Percentiles rank a stretch among this genome's conserved stretches.
Evolutionary conservation across 73 alveolate species (phyloP).

Genomic region (Paramecium sexaurelia): DNA sequence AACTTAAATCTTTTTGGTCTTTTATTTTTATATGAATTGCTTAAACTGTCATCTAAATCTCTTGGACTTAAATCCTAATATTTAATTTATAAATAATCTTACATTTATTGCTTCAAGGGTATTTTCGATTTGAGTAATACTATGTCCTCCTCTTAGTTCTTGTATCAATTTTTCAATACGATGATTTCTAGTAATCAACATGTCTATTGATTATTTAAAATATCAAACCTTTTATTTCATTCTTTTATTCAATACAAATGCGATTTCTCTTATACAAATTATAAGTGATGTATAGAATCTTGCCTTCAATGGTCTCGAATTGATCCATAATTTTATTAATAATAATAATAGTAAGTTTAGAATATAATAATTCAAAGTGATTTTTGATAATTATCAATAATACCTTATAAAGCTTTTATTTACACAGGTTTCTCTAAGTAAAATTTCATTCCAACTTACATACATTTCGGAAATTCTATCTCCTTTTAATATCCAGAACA

Average conservation of each 20-base stretch:
- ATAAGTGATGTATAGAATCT: background rate
- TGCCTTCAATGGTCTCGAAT: background rate
- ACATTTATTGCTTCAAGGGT: background rate
- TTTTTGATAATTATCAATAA: background rate
- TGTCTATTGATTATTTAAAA: background rate
- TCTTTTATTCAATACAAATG: background rate
- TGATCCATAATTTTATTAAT: background rate
- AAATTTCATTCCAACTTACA: background rate
- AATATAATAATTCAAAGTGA: conserved; percentile 4
- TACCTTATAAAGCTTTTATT: background rate
- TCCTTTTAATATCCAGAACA: background rate
- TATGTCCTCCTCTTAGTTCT: background rate
- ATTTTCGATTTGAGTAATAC: background rate
- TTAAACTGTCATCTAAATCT: background rate
- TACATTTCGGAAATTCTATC: background rate
- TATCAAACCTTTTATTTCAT: background rate
- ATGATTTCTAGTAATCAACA: background rate
- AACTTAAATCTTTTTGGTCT: background rate
- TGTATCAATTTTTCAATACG: background rate
- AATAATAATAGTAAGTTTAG: background rate
- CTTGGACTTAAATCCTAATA: conserved; percentile 18
- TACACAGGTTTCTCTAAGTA: conserved; percentile 19
- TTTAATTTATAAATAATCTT: background rate
- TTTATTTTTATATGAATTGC: background rate
- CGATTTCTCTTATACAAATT: background rate